Evolutionary conservation across 1,284 basidiomycete species (phyloP), one percentile per base, ranked within the genome.

Genomic region (Polyporus tsugae): DNA sequence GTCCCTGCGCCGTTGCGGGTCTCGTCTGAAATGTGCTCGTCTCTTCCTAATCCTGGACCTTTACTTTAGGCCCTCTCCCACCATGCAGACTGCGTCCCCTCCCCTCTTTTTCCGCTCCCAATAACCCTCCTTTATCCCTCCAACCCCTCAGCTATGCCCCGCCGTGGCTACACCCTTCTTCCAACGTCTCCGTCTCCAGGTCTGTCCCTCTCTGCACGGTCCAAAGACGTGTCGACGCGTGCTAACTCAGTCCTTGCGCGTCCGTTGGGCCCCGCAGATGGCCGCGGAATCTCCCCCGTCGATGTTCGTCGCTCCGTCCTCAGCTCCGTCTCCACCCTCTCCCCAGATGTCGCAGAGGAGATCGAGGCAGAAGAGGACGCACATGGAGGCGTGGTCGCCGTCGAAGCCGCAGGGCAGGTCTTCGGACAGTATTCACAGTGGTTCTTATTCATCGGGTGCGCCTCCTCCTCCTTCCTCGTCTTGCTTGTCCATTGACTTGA

Each of bases 401-500:
- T 87, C 22, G 84, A 89, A 73, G 87, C 86, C 2, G 82, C 85
- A 0, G 82, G 86, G 62, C 84, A 82, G 72, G 83, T 88, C 13
- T 87, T 85, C 60, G 84, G 85, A 25, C 83, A 78, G 44, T 83
- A 83, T 67, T 85, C 86, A 11, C 87, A 84, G 66, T 91, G 89
- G 89, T 81, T 82, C 65, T 80, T 92, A 38, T 91, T 91, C 78
- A 79, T 87, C 60, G 85, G 89, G 89, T 89, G 67, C 55, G 82
- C 62, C 49, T 10, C 49, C 19, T 38, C 17, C 17, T 15, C 33
- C 46, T 11, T 41, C 38, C 5, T 17, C 7, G 9, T 55, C 46
- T 25, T 25, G 36, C 35, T 3, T 36, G 46, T 22, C 10, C 22
- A 19, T 42, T 6, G 29, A 25, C 25, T 6, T 17, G 33, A 7